Evolutionary conservation across 805 yeast species (phyloP).

Genomic region (Vanderwaltozyma tropicalis): DNA sequence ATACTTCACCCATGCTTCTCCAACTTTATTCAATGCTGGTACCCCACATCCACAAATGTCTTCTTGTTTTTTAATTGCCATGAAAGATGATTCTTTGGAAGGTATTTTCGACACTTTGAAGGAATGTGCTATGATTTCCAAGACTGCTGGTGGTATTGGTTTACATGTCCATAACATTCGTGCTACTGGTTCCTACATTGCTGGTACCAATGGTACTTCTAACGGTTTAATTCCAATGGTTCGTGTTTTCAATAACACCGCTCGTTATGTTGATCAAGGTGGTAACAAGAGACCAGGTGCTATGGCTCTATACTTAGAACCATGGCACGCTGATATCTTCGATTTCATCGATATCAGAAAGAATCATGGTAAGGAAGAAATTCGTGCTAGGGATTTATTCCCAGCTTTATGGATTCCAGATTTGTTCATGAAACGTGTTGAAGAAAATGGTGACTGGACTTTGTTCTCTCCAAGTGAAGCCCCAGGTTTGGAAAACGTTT

Average conservation of each 20-base stretch:
- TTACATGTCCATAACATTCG: slow-evolving; percentile 77
- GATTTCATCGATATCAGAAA: slow-evolving; percentile 78
- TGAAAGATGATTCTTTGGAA: slow-evolving; percentile 88
- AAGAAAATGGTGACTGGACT: slow-evolving; percentile 71
- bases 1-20: slow-evolving; percentile 87
- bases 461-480: slow-evolving; percentile 81
- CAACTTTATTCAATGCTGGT: slow-evolving; percentile 87
- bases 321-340: slow-evolving; percentile 90
- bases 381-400: slow-evolving; percentile 84
- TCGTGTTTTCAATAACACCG: slow-evolving; percentile 86
- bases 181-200: slow-evolving; percentile 71
- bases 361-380: slow-evolving; percentile 90
- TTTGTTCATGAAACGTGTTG: slow-evolving; percentile 82
- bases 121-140: slow-evolving; percentile 79
- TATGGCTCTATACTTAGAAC: slow-evolving; percentile 83
- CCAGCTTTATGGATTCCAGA: slow-evolving; percentile 92
- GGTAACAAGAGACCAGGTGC: slow-evolving; percentile 98
- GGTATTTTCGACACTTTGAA: slow-evolving; percentile 85
- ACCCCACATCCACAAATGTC: slow-evolving; percentile 74
- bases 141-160: slow-evolving; percentile 92
- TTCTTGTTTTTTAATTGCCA: slow-evolving; percentile 84
- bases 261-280: slow-evolving; percentile 94
- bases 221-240: slow-evolving; percentile 90
- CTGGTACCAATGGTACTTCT: slow-evolving; percentile 86
- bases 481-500: slow-evolving; percentile 70